These are phyloP conservation scores for Fusarium sp. DNA, from an alignment of 2,329 filamentous ascomycete species.

Conservation along the genomic window DNA sequence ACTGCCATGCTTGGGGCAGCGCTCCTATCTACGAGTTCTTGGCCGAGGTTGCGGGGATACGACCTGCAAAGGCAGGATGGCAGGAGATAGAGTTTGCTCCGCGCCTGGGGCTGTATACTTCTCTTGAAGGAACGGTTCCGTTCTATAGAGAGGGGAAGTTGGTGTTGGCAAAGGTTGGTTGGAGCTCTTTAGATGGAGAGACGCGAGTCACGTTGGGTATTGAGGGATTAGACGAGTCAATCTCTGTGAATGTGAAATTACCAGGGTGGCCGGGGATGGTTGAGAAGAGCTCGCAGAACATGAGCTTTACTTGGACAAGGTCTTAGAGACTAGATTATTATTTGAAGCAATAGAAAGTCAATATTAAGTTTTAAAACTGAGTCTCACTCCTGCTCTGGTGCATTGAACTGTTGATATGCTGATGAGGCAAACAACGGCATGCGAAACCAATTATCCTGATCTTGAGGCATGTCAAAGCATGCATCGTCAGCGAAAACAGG, in stretches of 20 bases:
- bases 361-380: fast-evolving
- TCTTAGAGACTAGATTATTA: not conserved
- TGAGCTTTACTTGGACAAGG: not conserved
- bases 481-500: not conserved
- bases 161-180: not conserved
- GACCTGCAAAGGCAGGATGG: not conserved
- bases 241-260: not conserved
- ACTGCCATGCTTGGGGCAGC: not conserved
- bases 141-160: not conserved
- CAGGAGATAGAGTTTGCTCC: not conserved
- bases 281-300: not conserved
- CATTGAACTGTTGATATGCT: not conserved
- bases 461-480: not conserved
- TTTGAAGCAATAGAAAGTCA: fast-evolving
- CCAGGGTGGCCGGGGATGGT: not conserved
- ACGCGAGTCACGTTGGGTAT: not conserved
- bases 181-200: not conserved
- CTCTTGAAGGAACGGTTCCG: not conserved
- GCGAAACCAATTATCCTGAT: not conserved
- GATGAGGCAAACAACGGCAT: not conserved
- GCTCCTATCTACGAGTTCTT: not conserved
- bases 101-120: not conserved
- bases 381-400: not conserved
- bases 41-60: not conserved
- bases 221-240: not conserved